Evolutionary conservation across 1,284 basidiomycete species (phyloP).

Genomic region (Leccinum holopus): DNA sequence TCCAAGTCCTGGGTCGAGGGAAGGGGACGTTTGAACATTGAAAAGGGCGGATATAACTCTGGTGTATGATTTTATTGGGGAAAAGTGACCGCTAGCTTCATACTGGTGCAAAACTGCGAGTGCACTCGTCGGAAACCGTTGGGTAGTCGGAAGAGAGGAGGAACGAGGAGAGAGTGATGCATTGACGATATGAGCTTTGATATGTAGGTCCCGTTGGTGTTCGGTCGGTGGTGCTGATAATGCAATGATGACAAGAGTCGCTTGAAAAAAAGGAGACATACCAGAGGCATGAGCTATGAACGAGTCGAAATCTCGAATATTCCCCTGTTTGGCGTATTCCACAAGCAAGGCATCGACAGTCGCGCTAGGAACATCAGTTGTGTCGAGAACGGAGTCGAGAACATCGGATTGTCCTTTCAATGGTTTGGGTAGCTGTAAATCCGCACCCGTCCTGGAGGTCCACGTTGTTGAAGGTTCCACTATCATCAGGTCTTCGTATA

Average conservation of each 20-base stretch:
- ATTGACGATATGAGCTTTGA: constrained; percentile 55
- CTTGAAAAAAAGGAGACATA: constrained; percentile 24
- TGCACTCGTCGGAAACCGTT: constrained; percentile 52
- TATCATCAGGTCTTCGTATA: constrained; percentile 1
- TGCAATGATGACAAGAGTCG: constrained; percentile 1
- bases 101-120: constrained; percentile 64
- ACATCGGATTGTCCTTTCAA: neutral
- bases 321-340: constrained; percentile 49
- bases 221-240: constrained; percentile 47
- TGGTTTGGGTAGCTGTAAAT: neutral
- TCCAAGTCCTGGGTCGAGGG: constrained; percentile 22
- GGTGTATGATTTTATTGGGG: constrained; percentile 67
- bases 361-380: constrained; percentile 37
- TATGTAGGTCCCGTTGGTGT: constrained; percentile 63
- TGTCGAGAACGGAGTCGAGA: constrained; percentile 8
- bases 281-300: constrained; percentile 45
- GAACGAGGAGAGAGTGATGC: constrained; percentile 22
- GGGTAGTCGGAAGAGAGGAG: constrained; percentile 22
- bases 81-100: constrained; percentile 54
- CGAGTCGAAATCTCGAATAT: constrained; percentile 46
- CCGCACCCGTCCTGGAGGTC: neutral
- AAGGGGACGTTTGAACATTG: constrained; percentile 44
- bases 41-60: constrained; percentile 62
- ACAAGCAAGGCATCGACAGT: constrained; percentile 48
- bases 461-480: neutral